phyloP scores from a whole-genome alignment of 345 rosid species.

The Toxicodendron radicans region DNA sequence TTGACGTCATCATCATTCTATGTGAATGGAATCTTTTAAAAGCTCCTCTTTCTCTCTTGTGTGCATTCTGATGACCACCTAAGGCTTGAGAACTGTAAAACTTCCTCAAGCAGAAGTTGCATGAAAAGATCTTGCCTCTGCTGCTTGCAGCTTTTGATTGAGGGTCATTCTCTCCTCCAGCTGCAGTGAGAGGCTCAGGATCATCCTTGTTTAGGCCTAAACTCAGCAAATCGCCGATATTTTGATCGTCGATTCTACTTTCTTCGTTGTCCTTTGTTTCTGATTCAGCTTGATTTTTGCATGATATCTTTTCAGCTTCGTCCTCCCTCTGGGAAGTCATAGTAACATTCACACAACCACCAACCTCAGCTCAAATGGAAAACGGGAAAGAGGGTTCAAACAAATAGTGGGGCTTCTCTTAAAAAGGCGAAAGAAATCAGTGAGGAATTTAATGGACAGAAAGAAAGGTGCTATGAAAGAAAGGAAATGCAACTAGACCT shows the following conservation, averaged over 20 bases:
- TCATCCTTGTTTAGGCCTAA: slow-evolving; percentile 30
- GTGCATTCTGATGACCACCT: slow-evolving; percentile 58
- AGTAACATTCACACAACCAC: not conserved
- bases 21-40: slow-evolving; percentile 39
- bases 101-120: slow-evolving; percentile 51
- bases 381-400: slow-evolving; percentile 1
- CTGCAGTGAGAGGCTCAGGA: not conserved
- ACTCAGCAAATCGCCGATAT: slow-evolving; percentile 37
- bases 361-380: not conserved
- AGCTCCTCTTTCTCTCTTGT: slow-evolving; percentile 46
- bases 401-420: slow-evolving; percentile 14
- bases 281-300: slow-evolving; percentile 19
- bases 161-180: slow-evolving; percentile 10
- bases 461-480: not conserved
- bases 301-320: slow-evolving; percentile 21
- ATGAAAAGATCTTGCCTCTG: slow-evolving; percentile 37
- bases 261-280: not conserved
- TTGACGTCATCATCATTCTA: slow-evolving; percentile 33
- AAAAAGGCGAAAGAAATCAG: slow-evolving; percentile 20
- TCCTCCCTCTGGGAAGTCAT: slow-evolving; percentile 32
- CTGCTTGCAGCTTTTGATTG: slow-evolving; percentile 3
- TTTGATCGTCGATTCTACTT: slow-evolving; percentile 18
- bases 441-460: slow-evolving; percentile 25
- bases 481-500: slow-evolving; percentile 19
- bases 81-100: slow-evolving; percentile 54